Evolutionary conservation across 768 basidiomycete species (phyloP), one percentile per base, ranked within the genome.

Genomic region (Terana coerulea): DNA sequence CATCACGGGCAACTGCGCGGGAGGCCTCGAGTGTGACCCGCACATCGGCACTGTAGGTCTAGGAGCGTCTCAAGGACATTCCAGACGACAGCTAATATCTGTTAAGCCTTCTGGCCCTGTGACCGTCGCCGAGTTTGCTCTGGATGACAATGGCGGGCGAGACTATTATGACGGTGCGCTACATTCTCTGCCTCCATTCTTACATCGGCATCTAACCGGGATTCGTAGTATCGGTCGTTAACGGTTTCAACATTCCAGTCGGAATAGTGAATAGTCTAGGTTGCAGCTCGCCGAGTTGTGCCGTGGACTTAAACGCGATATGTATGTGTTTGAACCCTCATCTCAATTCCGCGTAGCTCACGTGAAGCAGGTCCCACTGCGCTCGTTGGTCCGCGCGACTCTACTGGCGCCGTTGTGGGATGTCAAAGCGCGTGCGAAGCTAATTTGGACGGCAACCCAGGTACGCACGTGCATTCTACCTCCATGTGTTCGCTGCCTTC

Each of bases 341-440:
- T 37, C 6, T 31, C 36, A 8, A 10, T 9, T 4, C 15, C 7
- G 14, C 19, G 12, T n/a, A n/a, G n/a, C 17, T 10, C 24, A 22
- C 15, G 24, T 8, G n/a, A 8, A 26, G n/a, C 35, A 72, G 69
- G 71, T 53, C 72, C 71, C 4, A 46, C 59, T n/a, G 49, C 58
- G n/a, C 58, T 72, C 37, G 60, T 64, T 34, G 68, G 70, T 2
- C 71, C 69, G 3, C 69, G 59, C 57, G 67, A 74, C 57, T 59
- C 62, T 30, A 58, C 62, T 26, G 62, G 70, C 47, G 67, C 64
- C 60, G 63, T 68, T 39, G 72, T 72, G 2, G 75, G 75, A 25
- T 76, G 75, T 66, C 71, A 70, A 59, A 71, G 67, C 47, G 74
- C 74, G 5, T 77, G 75, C 58, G 44, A 54, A n/a, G 72, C 72